phyloP scores from a whole-genome alignment of 2,329 filamentous ascomycete species.

The Fusarium heterosporum region DNA sequence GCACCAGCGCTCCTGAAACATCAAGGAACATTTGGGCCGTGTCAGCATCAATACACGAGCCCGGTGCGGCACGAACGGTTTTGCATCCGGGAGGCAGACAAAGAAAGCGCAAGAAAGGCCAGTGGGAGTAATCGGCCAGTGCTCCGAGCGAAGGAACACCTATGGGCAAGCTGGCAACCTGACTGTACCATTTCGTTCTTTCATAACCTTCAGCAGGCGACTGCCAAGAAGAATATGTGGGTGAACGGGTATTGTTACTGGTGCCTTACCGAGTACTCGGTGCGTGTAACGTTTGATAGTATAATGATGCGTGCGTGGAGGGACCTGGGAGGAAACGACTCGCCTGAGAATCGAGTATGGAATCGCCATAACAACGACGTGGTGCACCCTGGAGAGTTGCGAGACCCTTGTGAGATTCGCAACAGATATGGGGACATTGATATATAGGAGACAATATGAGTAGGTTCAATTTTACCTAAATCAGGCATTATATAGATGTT shows the following conservation, averaged over 20 bases:
- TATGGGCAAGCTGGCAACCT: neutral
- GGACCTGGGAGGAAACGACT: slow-evolving; percentile 2
- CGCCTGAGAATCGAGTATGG: neutral
- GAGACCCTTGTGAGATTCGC: neutral
- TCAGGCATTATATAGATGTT: no score
- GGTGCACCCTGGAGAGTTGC: neutral
- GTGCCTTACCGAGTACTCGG: slow-evolving; percentile 16
- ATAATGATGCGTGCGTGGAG: neutral
- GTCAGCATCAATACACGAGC: neutral
- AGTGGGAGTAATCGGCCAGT: no score
- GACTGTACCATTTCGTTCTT: neutral
- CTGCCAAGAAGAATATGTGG: no score
- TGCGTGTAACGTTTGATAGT: neutral
- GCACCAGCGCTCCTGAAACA: neutral
- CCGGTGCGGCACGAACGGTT: neutral
- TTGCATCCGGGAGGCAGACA: neutral
- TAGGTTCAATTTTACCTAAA: neutral
- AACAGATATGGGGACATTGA: neutral
- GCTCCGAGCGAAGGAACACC: no score
- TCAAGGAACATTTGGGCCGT: neutral
- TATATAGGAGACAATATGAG: neutral
- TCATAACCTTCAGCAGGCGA: neutral
- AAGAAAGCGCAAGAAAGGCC: neutral
- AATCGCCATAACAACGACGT: neutral
- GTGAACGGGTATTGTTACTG: neutral